These are phyloP conservation scores for Yamadazyma conglobata DNA, from an alignment of 1,139 yeast species.

Conservation along the genomic window DNA sequence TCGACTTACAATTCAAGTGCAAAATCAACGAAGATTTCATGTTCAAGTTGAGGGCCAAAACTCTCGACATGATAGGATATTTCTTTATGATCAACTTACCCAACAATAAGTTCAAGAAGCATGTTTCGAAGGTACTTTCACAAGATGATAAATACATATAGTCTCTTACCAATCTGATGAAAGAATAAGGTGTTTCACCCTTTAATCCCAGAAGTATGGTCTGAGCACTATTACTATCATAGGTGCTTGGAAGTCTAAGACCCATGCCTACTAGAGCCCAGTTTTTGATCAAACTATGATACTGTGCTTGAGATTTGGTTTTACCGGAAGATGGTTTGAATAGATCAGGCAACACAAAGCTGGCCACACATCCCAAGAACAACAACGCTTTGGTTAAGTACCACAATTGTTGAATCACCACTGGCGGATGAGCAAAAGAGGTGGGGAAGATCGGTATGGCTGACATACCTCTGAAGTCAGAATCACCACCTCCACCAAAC, in stretches of 20 bases:
- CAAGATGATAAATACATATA: conserved; percentile 29
- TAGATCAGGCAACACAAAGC: conserved; percentile 23
- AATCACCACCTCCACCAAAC: conserved; percentile 33
- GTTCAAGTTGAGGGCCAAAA: conserved; percentile 25
- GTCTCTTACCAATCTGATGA: conserved; percentile 21
- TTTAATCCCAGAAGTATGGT: conserved; percentile 22
- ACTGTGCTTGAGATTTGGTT: too few relatives aligned
- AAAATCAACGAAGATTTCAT: conserved; percentile 26
- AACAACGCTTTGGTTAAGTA: conserved; percentile 24
- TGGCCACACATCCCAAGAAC: conserved; percentile 25
- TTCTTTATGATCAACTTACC: conserved; percentile 25
- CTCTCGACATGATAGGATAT: conserved; percentile 19
- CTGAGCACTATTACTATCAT: conserved; percentile 17
- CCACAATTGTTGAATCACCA: conserved; percentile 27
- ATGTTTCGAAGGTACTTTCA: conserved; percentile 37
- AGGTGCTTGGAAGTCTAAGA: conserved; percentile 24
- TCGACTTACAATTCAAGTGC: conserved; percentile 33
- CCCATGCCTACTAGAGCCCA: conserved; percentile 32
- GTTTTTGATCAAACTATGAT: conserved; percentile 11
- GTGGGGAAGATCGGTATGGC: conserved; percentile 33
- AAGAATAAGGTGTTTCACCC: conserved; percentile 20
- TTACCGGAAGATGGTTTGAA: conserved; percentile 8
- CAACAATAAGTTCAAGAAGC: conserved; percentile 30
- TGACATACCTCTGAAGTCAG: conserved; percentile 39
- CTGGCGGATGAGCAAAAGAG: conserved; percentile 22